Base-by-base conservation (phyloP, 2,329 filamentous ascomycete species). In the Clathrospora elynae region DNA sequence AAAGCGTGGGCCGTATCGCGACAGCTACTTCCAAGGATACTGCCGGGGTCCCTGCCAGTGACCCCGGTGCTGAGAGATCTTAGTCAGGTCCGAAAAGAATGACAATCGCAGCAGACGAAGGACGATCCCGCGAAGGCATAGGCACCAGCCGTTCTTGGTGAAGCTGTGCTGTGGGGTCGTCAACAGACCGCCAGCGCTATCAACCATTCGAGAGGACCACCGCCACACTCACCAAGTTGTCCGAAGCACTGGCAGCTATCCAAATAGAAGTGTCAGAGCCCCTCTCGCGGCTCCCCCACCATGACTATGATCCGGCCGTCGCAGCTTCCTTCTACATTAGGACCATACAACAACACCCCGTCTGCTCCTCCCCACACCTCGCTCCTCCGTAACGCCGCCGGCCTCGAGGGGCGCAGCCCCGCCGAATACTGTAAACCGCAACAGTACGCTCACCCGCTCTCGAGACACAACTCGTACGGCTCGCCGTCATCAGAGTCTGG, bases 61-160 rank as follows among this genome's bases (percentile, higher is more conserved):
- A 24, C 34, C 48, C 54, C 52, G 47, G 55, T 43, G 53, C 41
- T 45, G 42, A 41, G 28, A 29, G 17, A 30, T 33, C 44, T 23
- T 32, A 42, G 28, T 35, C 39, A 34, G 47, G 38, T 35, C 42
- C 38, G 32, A 45, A 61, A 56, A 64, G 68, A 70, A 71, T 71
- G 69, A 66, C 61, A 66, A 64, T 62, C 52, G 62, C 52, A 62
- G 60, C 54, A 64, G 61, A 59, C 59, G 53, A 57, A 53, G 62
- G 62, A 67, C 62, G 59, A 71, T 60, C 66, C 61, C 68, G 68
- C 67, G 68, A 69, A 71, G 68, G 67, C 68, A 70, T 71, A 68
- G 68, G 68, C 65, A 71, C 66, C 56, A 58, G 64, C 61, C 64
- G 56, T 59, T 68, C 66, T 62, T 60, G 63, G 63, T 70, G 63